Evolutionary conservation across 2,329 filamentous ascomycete species (phyloP).

Genomic region (Trichophyton schoenleinii): DNA sequence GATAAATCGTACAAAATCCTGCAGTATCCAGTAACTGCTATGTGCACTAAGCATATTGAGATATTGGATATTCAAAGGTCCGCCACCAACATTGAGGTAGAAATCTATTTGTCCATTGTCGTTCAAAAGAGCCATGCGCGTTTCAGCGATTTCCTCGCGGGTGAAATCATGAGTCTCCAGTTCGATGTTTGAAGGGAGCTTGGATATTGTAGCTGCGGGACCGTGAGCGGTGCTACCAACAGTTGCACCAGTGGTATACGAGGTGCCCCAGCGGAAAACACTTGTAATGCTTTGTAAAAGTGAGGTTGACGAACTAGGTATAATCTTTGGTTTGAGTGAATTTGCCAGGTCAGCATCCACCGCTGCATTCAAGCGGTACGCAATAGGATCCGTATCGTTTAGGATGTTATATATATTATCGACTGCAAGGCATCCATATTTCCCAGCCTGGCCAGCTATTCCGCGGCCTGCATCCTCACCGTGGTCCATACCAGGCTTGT

Average conservation of each 20-base stretch:
- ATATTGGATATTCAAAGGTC: constrained; percentile 87
- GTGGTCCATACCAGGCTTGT: constrained; percentile 59
- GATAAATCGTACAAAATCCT: constrained; percentile 79
- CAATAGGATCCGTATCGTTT: constrained; percentile 64
- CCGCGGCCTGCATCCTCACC: constrained; percentile 45
- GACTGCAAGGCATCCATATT: constrained; percentile 80
- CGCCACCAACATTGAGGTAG: constrained; percentile 69
- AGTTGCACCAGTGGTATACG: constrained; percentile 39
- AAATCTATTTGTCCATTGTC: constrained; percentile 96
- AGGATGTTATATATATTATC: constrained; percentile 96
- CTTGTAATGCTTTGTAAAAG: constrained; percentile 54
- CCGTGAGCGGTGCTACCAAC: constrained; percentile 57
- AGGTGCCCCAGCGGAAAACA: constrained; percentile 45
- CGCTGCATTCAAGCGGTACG: constrained; percentile 82
- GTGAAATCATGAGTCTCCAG: constrained; percentile 93
- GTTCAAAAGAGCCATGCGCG: constrained; percentile 74
- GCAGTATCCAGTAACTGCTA: constrained; percentile 81
- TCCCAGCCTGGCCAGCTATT: constrained; percentile 65
- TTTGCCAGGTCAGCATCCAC: constrained; percentile 70
- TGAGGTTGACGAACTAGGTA: constrained; percentile 59
- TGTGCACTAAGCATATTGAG: constrained; percentile 94
- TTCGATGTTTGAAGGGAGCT: constrained; percentile 61
- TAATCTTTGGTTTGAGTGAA: constrained; percentile 61
- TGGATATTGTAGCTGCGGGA: constrained; percentile 35
- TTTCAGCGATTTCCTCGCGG: constrained; percentile 82